phyloP scores from a whole-genome alignment of 192 early-diverging fungal species.

The Linnemannia schmuckeri region DNA sequence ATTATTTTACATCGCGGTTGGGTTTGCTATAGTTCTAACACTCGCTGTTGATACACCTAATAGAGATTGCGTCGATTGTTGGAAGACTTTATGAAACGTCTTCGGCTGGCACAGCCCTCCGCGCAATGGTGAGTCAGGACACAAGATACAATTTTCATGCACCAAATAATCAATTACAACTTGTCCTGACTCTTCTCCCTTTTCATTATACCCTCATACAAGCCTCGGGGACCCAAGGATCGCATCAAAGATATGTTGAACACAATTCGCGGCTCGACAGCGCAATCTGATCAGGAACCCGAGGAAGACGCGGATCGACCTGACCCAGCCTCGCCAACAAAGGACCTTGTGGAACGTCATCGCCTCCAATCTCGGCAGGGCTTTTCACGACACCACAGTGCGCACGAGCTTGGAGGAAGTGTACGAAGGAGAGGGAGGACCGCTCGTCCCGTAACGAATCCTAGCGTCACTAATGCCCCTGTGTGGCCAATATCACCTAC shows the following conservation, averaged over 20 bases:
- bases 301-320: conserved; percentile 14
- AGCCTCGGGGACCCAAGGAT: conserved; percentile 26
- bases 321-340: conserved; percentile 42
- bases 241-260: conserved; percentile 41
- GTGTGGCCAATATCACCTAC: background rate
- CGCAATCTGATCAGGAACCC: conserved; percentile 1
- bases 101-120: conserved; percentile 27
- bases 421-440: conserved; percentile 13
- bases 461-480: too few species aligned
- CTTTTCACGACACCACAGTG: conserved; percentile 7
- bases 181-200: background rate
- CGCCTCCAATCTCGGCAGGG: background rate
- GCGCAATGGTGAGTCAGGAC: conserved; percentile 16
- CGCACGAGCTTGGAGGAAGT: background rate
- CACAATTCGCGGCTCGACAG: conserved; percentile 24
- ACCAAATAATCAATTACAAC: too few species aligned
- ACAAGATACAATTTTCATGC: background rate
- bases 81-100: conserved; percentile 36
- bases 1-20: background rate
- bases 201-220: background rate
- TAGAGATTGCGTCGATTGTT: conserved; percentile 47
- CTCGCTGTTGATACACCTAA: background rate
- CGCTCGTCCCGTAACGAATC: background rate
- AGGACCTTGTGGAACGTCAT: conserved; percentile 22
- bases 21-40: background rate